Conservation (phyloP, 2,329 filamentous ascomycete species). For the Fusarium palustre region DNA sequence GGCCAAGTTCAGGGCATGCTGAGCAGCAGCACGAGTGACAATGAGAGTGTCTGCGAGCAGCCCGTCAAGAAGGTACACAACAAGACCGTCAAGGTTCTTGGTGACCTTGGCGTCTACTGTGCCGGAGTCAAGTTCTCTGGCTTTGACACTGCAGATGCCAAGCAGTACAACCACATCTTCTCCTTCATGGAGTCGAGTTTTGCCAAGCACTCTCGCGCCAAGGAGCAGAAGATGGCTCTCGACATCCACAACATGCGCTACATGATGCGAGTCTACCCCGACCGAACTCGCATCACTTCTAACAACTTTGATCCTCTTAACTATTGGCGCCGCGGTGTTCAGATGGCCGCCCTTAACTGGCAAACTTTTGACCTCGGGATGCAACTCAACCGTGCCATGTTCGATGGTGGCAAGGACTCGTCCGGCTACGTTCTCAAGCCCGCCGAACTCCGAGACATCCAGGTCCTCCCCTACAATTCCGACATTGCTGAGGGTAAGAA, state of each 20-base stretch:
- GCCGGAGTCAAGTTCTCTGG: constrained; percentile 83
- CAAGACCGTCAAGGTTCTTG: constrained; percentile 87
- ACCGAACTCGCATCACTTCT: constrained; percentile 82
- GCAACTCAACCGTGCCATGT: constrained; percentile 98
- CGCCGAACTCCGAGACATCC: constrained; percentile 80
- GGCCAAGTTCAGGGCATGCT: constrained; percentile 65
- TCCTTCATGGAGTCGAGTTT: constrained; percentile 94
- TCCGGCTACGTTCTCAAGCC: constrained; percentile 96
- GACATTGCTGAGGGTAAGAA: constrained; percentile 71
- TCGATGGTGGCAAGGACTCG: constrained; percentile 85
- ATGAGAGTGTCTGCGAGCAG: constrained; percentile 75
- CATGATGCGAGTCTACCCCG: constrained; percentile 94
- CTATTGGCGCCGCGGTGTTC: constrained; percentile 94
- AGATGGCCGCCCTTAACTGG: constrained; percentile 99
- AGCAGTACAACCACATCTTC: constrained; percentile 92
- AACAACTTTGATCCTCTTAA: constrained; percentile 94
- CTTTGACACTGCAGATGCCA: constrained; percentile 82
- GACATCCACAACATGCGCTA: constrained; percentile 92
- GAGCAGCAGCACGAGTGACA: constrained; percentile 80
- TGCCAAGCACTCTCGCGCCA: constrained; percentile 79
- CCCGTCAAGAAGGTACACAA: constrained; percentile 74
- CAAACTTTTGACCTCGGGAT: constrained; percentile 96
- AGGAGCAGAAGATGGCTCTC: constrained; percentile 80
- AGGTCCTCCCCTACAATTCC: constrained; percentile 65
- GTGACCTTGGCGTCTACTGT: constrained; percentile 84